These are phyloP conservation scores for Theobroma cacao DNA, from an alignment of 345 rosid species.

Conservation along the genomic window DNA sequence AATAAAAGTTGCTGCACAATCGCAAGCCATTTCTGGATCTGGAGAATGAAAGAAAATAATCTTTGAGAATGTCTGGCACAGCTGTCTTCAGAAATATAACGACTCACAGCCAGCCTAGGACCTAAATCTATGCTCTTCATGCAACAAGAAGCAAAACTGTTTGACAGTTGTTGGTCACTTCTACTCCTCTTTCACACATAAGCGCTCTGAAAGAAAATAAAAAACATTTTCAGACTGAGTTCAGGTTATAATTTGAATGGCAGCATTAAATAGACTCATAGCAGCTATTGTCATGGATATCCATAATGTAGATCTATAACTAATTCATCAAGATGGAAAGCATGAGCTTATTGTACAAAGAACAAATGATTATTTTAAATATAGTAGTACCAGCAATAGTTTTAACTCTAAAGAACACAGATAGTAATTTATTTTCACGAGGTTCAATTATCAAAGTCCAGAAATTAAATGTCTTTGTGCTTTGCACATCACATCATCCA, in stretches of 20 bases:
- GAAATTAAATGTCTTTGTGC: background rate
- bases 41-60: background rate
- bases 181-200: slow-evolving; percentile 68
- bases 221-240: slow-evolving; percentile 3
- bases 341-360: background rate
- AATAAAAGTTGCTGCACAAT: background rate
- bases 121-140: background rate
- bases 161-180: background rate
- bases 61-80: background rate
- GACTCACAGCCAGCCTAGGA: slow-evolving; percentile 4
- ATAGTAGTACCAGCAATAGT: background rate
- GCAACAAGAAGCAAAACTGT: background rate
- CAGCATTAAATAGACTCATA: background rate
- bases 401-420: background rate
- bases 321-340: background rate
- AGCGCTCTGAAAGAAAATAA: slow-evolving; percentile 54
- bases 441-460: background rate
- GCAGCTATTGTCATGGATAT: background rate
- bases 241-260: background rate
- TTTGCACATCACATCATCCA: background rate
- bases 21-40: slow-evolving; percentile 2
- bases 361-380: background rate
- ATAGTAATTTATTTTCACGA: background rate
- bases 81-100: background rate
- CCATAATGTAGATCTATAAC: background rate